A percentile compares a stretch with the other conserved stretches of the same genome.
Evolutionary conservation across 306 rosid species (phyloP).

Genomic region (Sesbania bispinosa): DNA sequence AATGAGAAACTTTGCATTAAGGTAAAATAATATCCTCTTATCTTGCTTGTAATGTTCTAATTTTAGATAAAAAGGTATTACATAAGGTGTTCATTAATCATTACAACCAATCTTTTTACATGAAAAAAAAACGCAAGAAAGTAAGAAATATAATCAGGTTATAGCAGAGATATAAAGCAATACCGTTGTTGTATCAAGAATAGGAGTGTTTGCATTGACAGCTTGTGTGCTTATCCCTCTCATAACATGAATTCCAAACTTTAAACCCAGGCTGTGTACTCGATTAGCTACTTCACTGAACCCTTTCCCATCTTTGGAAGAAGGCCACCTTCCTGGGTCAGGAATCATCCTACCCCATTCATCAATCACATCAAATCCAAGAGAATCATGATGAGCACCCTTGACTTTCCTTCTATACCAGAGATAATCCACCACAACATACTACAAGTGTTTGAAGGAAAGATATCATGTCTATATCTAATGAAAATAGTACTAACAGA

Average conservation of each 20-base stretch:
- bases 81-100: background rate
- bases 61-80: background rate
- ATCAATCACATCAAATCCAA: slow-evolving; percentile 88
- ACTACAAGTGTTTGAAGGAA: slow-evolving; percentile 50
- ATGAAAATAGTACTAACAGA: background rate
- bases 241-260: slow-evolving; percentile 96
- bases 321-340: slow-evolving; percentile 89
- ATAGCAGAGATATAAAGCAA: slow-evolving; percentile 12
- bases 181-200: slow-evolving; percentile 73
- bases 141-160: slow-evolving; percentile 1
- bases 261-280: slow-evolving; percentile 82
- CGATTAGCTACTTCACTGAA: slow-evolving; percentile 58
- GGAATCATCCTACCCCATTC: slow-evolving; percentile 94
- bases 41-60: background rate
- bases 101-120: background rate
- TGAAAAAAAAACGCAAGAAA: background rate
- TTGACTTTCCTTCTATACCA: slow-evolving; percentile 82
- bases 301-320: slow-evolving; percentile 72
- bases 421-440: slow-evolving; percentile 90
- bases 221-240: slow-evolving; percentile 97
- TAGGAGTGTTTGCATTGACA: slow-evolving; percentile 76
- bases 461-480: slow-evolving; percentile 13
- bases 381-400: slow-evolving; percentile 73
- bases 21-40: slow-evolving; percentile 1
- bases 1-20: slow-evolving; percentile 27